Evolutionary conservation across 257 asterid species (phyloP).

Genomic region (Cruciata laevipes): DNA sequence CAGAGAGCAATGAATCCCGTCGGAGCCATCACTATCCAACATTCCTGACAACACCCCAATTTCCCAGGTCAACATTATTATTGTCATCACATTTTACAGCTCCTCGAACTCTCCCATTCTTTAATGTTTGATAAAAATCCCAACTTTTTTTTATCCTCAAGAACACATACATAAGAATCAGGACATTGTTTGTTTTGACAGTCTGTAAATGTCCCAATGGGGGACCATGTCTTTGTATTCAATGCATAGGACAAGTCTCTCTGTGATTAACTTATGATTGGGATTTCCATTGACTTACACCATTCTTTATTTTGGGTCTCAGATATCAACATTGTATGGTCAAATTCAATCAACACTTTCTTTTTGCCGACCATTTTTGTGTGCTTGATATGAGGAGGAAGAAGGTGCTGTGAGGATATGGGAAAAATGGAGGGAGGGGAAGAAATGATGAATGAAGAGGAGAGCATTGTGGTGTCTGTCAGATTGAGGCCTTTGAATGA

Average conservation of each 20-base stretch:
- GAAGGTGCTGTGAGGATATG: slow-evolving; percentile 8
- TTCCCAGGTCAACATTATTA: slow-evolving; percentile 25
- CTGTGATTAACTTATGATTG: slow-evolving; percentile 32
- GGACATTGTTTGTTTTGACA: slow-evolving; percentile 53
- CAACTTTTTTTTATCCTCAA: slow-evolving; percentile 28
- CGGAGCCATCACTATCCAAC: slow-evolving; percentile 26
- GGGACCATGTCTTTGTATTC: slow-evolving; percentile 53
- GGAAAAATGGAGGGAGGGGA: slow-evolving; percentile 31
- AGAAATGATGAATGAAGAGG: slow-evolving; percentile 32
- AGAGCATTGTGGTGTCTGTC: slow-evolving; percentile 90
- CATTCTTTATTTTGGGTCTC: slow-evolving; percentile 23
- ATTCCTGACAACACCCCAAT: slow-evolving; percentile 41
- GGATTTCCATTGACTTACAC: slow-evolving; percentile 37
- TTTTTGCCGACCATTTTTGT: slow-evolving; percentile 31
- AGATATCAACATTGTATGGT: slow-evolving; percentile 34
- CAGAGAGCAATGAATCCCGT: slow-evolving; percentile 22
- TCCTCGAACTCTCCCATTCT: slow-evolving; percentile 9
- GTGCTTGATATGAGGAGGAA: slow-evolving; percentile 19
- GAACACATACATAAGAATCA: slow-evolving; percentile 43
- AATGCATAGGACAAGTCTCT: slow-evolving; percentile 54
- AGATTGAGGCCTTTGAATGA: slow-evolving; percentile 78
- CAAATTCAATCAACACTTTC: slow-evolving; percentile 39
- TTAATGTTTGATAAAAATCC: slow-evolving; percentile 25
- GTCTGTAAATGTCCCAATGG: slow-evolving; percentile 41
- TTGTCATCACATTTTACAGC: slow-evolving; percentile 14